A percentile compares a stretch with the other conserved stretches of the same genome.
phyloP scores from a whole-genome alignment of 2,329 filamentous ascomycete genomes.

The Coccinonectria pachysandricola region DNA sequence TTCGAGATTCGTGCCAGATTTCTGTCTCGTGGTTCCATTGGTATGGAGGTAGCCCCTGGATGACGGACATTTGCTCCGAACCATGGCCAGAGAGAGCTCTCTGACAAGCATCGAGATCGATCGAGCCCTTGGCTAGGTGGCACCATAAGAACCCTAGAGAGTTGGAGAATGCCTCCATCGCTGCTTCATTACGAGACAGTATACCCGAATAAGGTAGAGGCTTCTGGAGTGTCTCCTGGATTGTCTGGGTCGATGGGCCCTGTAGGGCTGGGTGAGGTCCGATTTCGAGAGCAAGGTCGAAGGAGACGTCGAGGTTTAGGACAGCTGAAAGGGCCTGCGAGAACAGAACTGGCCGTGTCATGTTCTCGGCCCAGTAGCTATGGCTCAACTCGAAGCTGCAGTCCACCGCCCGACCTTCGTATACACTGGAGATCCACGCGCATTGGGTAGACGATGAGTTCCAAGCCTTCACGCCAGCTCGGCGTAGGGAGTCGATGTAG shows the following conservation, averaged over 20 bases:
- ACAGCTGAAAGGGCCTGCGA: not conserved
- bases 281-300: not conserved
- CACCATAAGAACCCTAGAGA: not conserved
- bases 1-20: not conserved
- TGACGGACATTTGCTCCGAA: not conserved
- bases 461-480: conserved; percentile 14
- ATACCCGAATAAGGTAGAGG: not conserved
- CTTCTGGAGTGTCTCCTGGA: not conserved
- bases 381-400: not conserved
- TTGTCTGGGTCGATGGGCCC: not conserved
- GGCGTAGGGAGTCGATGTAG: conserved; percentile 10
- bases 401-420: not conserved
- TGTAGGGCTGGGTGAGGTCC: not conserved
- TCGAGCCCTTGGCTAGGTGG: not conserved
- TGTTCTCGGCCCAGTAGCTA: not conserved
- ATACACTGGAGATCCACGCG: not conserved
- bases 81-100: not conserved
- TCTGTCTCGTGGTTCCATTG: not conserved
- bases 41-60: not conserved
- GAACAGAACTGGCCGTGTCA: not conserved
- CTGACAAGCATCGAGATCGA: not conserved
- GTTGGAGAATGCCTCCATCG: not conserved
- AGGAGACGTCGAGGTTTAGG: not conserved
- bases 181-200: not conserved
- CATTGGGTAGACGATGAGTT: conserved; percentile 1